These are phyloP conservation scores for Vinca major DNA, from an alignment of 305 asterid genomes.

Conservation along the genomic window DNA sequence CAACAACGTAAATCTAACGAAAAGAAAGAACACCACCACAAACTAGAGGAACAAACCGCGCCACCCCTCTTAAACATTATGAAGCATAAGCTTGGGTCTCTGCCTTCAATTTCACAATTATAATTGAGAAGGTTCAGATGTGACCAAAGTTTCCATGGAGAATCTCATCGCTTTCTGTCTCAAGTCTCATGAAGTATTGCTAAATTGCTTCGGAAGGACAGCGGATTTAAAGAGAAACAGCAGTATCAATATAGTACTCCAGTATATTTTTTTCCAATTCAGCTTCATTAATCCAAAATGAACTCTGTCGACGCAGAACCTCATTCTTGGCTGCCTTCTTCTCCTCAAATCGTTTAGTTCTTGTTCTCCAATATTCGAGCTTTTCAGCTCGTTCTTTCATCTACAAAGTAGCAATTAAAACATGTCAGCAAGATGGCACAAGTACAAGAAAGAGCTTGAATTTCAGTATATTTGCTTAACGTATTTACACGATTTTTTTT, in stretches of 20 bases:
- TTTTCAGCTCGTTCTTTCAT: slow-evolving; percentile 67
- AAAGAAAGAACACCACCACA: not conserved
- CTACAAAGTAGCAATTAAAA: slow-evolving; percentile 27
- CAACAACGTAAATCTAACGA: not conserved
- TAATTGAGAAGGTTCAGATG: not conserved
- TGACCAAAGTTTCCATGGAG: not conserved
- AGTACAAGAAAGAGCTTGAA: not conserved
- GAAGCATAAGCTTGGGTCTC: not conserved
- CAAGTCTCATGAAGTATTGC: not conserved
- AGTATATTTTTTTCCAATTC: slow-evolving; percentile 27
- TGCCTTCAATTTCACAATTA: too few relatives aligned
- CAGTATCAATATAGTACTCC: slow-evolving; percentile 12
- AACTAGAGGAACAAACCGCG: not conserved
- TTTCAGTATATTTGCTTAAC: not conserved
- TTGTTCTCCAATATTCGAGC: slow-evolving; percentile 73
- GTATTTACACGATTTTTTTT: not conserved
- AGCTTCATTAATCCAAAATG: slow-evolving; percentile 44
- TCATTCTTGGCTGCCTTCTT: slow-evolving; percentile 49
- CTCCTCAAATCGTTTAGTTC: slow-evolving; percentile 40
- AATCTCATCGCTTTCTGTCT: not conserved
- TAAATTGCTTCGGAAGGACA: not conserved
- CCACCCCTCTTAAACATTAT: not conserved
- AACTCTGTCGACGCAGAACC: slow-evolving; percentile 38
- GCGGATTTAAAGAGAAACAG: not conserved
- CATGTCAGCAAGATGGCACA: not conserved